Percentiles rank a stretch among this genome's conserved stretches.
These are phyloP conservation scores for Sporobolomyces roseus DNA, from an alignment of 768 basidiomycete species.

Conservation along the genomic window DNA sequence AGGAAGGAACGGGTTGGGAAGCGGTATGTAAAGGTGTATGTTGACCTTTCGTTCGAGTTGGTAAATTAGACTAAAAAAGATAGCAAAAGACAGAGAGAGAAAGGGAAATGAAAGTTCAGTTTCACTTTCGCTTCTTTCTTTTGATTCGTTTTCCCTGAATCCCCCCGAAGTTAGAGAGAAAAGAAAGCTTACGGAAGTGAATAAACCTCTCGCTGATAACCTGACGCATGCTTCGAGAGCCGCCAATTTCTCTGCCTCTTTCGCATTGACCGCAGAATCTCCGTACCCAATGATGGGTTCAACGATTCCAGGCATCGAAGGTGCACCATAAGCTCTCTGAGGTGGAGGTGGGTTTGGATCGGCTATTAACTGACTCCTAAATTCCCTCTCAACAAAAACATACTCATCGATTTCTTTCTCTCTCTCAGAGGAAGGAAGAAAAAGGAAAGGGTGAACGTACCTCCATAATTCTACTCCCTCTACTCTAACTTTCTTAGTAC, in stretches of 20 bases:
- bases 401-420: neutral
- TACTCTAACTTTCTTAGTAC: neutral
- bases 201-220: slow-evolving; percentile 61
- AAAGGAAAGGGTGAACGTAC: neutral
- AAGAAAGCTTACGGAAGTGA: slow-evolving; percentile 52
- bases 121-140: no score
- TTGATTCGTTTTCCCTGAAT: no score
- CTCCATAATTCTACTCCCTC: slow-evolving; percentile 15
- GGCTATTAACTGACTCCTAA: slow-evolving; percentile 25
- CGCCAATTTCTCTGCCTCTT: slow-evolving; percentile 69
- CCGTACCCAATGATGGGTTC: slow-evolving; percentile 59
- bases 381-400: no score
- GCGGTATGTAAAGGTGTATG: slow-evolving; percentile 31
- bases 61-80: slow-evolving; percentile 39
- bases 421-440: neutral
- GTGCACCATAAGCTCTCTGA: slow-evolving; percentile 3
- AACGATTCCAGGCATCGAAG: slow-evolving; percentile 22
- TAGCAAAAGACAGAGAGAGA: no score
- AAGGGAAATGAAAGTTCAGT: no score
- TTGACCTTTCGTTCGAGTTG: slow-evolving; percentile 27
- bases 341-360: slow-evolving; percentile 30
- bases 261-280: slow-evolving; percentile 56
- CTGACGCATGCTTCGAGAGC: slow-evolving; percentile 71
- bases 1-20: slow-evolving; percentile 9
- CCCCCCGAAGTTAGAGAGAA: neutral